Evolutionary conservation across 2,329 filamentous ascomycete genomes (phyloP).

Genomic region (Tolypocladium cylindrosporum): DNA sequence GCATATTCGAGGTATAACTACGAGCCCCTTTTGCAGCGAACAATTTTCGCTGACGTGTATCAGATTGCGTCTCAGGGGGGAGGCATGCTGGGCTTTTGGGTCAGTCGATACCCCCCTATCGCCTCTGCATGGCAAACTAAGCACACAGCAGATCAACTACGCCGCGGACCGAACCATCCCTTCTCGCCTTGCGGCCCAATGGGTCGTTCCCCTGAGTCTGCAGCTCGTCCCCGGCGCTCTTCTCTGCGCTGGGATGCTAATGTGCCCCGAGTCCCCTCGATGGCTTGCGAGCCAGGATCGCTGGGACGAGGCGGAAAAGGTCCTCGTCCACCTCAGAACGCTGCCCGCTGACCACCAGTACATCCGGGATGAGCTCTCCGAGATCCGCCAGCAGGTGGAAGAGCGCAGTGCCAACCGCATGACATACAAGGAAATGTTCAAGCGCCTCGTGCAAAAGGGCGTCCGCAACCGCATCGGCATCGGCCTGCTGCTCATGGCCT

Average conservation of each 20-base stretch:
- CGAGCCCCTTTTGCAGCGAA: background rate
- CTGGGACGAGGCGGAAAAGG: conserved; percentile 35
- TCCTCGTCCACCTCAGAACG: conserved; percentile 23
- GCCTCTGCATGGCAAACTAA: background rate
- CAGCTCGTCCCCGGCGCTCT: conserved; percentile 46
- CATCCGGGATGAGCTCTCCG: conserved; percentile 37
- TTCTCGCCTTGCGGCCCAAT: conserved; percentile 15
- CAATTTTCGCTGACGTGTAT: background rate
- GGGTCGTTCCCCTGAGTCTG: conserved; percentile 46
- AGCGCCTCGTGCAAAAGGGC: conserved; percentile 24
- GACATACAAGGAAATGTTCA: conserved; percentile 13
- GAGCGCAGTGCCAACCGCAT: conserved; percentile 24
- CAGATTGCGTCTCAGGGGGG: conserved; percentile 18
- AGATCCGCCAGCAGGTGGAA: conserved; percentile 48
- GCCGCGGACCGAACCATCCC: background rate
- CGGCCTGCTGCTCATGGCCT: conserved; percentile 40
- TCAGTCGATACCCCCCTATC: conserved; percentile 5
- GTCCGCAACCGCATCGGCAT: conserved; percentile 24
- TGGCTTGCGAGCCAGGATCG: conserved; percentile 48
- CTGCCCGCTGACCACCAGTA: conserved; percentile 26
- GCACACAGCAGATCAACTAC: conserved; percentile 17
- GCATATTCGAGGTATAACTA: conserved; percentile 34
- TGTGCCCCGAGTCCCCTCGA: conserved; percentile 51
- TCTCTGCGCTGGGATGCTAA: conserved; percentile 42
- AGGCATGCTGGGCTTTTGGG: conserved; percentile 30